Evolutionary conservation across 495 filamentous ascomycete genomes (phyloP), one percentile per base, ranked within the genome.

Genomic region (Pseudotulostoma volvatum): DNA sequence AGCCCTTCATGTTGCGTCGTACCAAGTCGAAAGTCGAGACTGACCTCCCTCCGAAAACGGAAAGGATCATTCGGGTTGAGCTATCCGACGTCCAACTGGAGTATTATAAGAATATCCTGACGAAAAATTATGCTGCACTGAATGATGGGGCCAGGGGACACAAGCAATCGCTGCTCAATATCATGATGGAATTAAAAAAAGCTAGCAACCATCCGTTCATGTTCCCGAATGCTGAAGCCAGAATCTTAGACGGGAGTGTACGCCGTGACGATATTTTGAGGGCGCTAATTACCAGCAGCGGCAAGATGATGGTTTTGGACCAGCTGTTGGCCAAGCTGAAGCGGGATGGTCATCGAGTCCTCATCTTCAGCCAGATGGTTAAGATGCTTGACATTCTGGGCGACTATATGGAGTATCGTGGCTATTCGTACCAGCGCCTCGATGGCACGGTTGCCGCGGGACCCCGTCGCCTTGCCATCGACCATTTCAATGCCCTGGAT

Each of bases 331-430:
- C 78, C 4, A 99, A 96, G 60, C 61, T 96, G 34, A 92, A 78
- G 56, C 74, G 74, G 39, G 88, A 99, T 47, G 81, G 81, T 36
- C 90, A 99, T 54, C 83, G 90, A 11, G 92, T 99, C 20, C 54
- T 99, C 47, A 95, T 99, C 34, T 99, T 99, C 63, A 94, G 90
- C 46, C 92, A 96, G 56, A 96, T 99, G 92, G 90, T 99, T 23
- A 90, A 85, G 55, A 95, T 99, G 76, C 74, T 99, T 3, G 86
- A 99, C 48, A 85, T 99, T 39, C 67, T 99, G 0, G 80, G 81
- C 31, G 86, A 96, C 45, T 99, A 99, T 55, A 70, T 96, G 43
- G 75, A 83, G 36, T 71, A 83, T 23, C 84, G 90, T 23, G 83
- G 84, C 9, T 86, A 95, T 55, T 73, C 84, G 34, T 94, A 85